Conservation (phyloP, 73 alveolate species). For the Urostyla sp. region DNA sequence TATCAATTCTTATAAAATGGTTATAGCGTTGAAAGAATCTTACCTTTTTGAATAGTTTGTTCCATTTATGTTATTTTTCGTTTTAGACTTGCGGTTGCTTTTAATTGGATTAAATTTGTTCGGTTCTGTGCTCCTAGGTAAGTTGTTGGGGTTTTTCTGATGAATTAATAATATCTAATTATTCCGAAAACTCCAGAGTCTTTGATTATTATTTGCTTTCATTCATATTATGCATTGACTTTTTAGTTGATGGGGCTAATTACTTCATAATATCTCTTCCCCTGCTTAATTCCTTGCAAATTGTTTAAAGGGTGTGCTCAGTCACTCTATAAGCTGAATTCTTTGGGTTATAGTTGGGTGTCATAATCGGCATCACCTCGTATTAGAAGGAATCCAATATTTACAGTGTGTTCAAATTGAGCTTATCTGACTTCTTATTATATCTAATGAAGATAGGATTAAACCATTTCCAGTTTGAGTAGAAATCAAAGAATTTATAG, state of each 20-base stretch:
- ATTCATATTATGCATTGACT: neutral
- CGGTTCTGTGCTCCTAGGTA: too few relatives aligned
- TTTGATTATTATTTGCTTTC: neutral
- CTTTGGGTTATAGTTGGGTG: slow-evolving; percentile 95
- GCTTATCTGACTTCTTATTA: slow-evolving; percentile 28
- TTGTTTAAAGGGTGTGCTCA: slow-evolving; percentile 81
- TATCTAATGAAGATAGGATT: slow-evolving; percentile 76
- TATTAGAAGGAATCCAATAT: slow-evolving; percentile 15
- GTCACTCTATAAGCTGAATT: slow-evolving; percentile 92
- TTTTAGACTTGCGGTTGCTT: neutral
- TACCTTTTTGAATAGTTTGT: slow-evolving; percentile 80
- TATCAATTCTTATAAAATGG: slow-evolving; percentile 85
- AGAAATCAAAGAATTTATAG: slow-evolving; percentile 90
- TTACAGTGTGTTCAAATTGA: slow-evolving; percentile 15
- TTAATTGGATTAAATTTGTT: neutral
- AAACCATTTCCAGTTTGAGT: slow-evolving; percentile 93
- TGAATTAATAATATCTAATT: too few relatives aligned
- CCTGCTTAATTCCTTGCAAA: slow-evolving; percentile 81
- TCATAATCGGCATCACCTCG: slow-evolving; percentile 89
- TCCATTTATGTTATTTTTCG: slow-evolving; percentile 70
- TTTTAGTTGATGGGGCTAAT: neutral
- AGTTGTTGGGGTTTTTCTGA: too few relatives aligned
- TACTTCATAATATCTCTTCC: slow-evolving; percentile 74
- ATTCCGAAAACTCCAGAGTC: too few relatives aligned
- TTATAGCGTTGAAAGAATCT: slow-evolving; percentile 82